Evolutionary conservation across 2,329 filamentous ascomycete genomes (phyloP), one percentile per base, ranked within the genome.

Genomic region (Apiospora koreana): DNA sequence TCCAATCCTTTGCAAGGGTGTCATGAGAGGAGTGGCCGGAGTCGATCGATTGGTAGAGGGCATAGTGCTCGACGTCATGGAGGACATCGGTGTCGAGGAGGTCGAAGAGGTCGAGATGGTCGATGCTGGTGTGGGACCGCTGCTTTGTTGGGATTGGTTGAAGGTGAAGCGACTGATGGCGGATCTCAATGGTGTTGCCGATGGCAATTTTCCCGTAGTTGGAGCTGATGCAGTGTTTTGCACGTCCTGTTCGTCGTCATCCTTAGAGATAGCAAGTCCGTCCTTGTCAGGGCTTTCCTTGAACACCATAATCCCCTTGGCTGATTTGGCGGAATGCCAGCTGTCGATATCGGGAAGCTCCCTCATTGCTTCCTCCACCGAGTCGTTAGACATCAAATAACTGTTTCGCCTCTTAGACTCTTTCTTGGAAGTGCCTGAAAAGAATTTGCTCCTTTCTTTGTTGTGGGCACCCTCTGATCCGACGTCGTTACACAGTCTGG

Each of bases 361-460:
- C 35, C 81, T 78, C 25, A 90, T 79, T 0, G 83, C 86, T 70
- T 89, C 87, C 38, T 89, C 87, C 50, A 89, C 81, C 0, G 87
- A 89, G 71, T 89, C 87, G 71, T 89, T 87, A 0, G 87, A 89
- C 75, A 88, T 81, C 23, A 88, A 73, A 69, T 85, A 83, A 1
- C 79, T 85, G 43, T 78, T 48, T 77, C 66, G 80, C 81, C 45
- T 79, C 14, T 46, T 76, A 46, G 76, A 74, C 23, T 31, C 45
- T 23, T 45, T 38, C n/a, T 73, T 10, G 76, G 70, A 4, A 70
- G 76, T 7, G 23, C 73, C 62, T 2, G 85, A 74, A 74, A 90
- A 90, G 77, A 89, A 90, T 70, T 83, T 89, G 82, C 88, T 90
- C 68, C 79, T 85, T 74, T 85, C 80, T 25, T 77, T 77, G 28